phyloP scores from a whole-genome alignment of 2,329 filamentous ascomycete species.

The Monilinia fructigena region DNA sequence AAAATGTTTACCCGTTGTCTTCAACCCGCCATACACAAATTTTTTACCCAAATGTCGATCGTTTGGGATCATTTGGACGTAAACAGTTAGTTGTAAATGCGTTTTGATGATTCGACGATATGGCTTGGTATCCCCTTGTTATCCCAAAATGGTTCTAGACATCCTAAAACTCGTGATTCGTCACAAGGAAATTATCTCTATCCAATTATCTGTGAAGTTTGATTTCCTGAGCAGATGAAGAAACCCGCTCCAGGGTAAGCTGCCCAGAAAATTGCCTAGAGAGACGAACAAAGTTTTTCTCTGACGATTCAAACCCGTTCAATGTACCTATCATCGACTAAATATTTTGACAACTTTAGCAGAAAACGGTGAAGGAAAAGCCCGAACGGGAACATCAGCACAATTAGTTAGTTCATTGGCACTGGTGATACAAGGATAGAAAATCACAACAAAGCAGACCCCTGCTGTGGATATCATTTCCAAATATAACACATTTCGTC shows the following conservation, averaged over 20 bases:
- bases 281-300: background rate
- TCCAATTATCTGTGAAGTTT: conserved; percentile 32
- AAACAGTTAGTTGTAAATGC: background rate
- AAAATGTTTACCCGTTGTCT: conserved; percentile 5
- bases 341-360: background rate
- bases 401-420: background rate
- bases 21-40: conserved; percentile 20
- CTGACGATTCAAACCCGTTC: background rate
- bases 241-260: conserved; percentile 23
- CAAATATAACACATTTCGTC: background rate
- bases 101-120: conserved; percentile 9
- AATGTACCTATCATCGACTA: conserved; percentile 1
- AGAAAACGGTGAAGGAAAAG: background rate
- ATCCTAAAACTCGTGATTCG: conserved; percentile 28
- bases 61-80: conserved; percentile 4
- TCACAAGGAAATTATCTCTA: conserved; percentile 25
- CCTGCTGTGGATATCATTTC: background rate
- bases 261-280: background rate
- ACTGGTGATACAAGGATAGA: background rate
- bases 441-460: background rate
- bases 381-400: background rate
- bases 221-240: conserved; percentile 27
- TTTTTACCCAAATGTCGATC: background rate
- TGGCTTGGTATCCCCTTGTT: background rate
- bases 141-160: background rate